Conservation (phyloP, 1,139 yeast species). For the Sugiyamaella paludigena region DNA sequence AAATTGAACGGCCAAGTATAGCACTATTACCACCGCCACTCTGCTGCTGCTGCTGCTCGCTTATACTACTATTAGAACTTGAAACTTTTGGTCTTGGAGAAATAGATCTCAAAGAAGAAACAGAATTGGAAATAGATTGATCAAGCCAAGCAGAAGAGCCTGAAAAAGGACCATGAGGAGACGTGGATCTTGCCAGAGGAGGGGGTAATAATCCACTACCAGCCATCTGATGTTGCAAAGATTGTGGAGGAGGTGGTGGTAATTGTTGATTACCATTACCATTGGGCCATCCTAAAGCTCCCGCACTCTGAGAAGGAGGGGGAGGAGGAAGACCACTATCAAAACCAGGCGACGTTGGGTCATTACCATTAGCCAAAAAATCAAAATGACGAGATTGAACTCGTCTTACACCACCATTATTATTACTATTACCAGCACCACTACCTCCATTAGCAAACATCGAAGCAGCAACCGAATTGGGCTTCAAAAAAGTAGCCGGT, state of each 20-base stretch:
- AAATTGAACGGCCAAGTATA: slow-evolving; percentile 2
- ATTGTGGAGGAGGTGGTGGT: no score
- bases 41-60: background rate
- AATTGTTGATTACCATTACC: background rate
- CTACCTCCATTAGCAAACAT: slow-evolving; percentile 1
- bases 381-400: slow-evolving; percentile 31
- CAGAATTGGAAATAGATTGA: slow-evolving; percentile 8
- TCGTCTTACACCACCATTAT: slow-evolving; percentile 15
- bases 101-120: slow-evolving; percentile 6
- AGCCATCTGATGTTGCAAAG: no score
- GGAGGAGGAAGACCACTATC: slow-evolving; percentile 1
- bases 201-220: background rate
- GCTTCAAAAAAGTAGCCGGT: background rate
- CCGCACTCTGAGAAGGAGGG: background rate
- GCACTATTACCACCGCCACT: slow-evolving; percentile 1
- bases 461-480: background rate
- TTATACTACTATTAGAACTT: slow-evolving; percentile 9
- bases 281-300: slow-evolving; percentile 1
- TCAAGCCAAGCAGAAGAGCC: slow-evolving; percentile 10
- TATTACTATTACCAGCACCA: slow-evolving; percentile 3
- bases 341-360: background rate
- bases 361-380: slow-evolving; percentile 19
- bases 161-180: slow-evolving; percentile 7
- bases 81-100: slow-evolving; percentile 8
- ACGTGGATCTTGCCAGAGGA: slow-evolving; percentile 7